Evolutionary conservation across 371 early-diverging fungal genomes (phyloP), one percentile per base, ranked within the genome.

Genomic region (Mucor mucedo): DNA sequence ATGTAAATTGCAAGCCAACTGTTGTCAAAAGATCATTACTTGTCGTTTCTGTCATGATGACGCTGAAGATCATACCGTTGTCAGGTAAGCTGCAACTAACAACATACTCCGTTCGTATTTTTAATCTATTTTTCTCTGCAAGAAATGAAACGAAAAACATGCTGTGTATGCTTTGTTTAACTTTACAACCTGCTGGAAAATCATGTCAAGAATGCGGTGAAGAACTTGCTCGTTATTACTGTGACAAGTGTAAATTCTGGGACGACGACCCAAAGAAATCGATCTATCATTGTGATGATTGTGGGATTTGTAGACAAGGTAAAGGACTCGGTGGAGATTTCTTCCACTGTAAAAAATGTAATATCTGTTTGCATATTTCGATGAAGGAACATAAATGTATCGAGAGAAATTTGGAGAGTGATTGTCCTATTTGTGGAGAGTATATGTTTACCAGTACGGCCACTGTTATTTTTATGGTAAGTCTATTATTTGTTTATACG

Each of bases 1-100:
- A 29, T 88, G 89, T 63, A 93, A 94, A 69, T 66, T 99, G 7
- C 89, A 92, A 65, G 94, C 96, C 8, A 88, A 92, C 53, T 98
- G 99, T 69, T 99, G 99, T 75, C 88, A 87, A 48, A 82, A 82
- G 58, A 95, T 94, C 88, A 90, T 86, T 62, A 77, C 94, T 27
- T 99, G 99, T 75, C 87, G 98, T 52, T 92, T 98, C 68, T 99
- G 99, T 74, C 99, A 99, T 72, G 95, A 99, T 71, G 94, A 95
- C 45, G 85, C 68, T 0, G 85, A 87, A 52, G 90, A 90, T 65
- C 99, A 99, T 82, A 74, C 81, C 21, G 92, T 98, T 67, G 87
- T 93, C 48, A 70, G 98, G 94, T 93, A 85, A 33, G 33, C 11
- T 30, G 8, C 29, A 4, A 32, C 21, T 3, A 21, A 21, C 16